Evolutionary conservation across 331 rosid genomes (phyloP).

Genomic region (Rhamnella rubrinervis): DNA sequence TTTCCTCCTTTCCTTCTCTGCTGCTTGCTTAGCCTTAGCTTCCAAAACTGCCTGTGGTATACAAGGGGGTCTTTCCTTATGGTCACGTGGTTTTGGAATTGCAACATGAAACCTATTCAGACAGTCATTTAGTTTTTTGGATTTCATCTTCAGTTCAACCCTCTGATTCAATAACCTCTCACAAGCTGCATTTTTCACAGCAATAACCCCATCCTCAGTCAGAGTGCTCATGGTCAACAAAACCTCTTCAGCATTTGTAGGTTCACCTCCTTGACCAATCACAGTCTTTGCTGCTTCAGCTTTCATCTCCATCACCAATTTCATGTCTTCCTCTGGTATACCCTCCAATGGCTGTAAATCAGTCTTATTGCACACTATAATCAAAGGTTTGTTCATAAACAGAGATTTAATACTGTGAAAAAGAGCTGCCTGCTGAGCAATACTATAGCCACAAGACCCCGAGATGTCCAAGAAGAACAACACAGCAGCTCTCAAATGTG

Average conservation of each 20-base stretch:
- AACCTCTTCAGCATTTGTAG: slow-evolving; percentile 54
- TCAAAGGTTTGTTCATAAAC: slow-evolving; percentile 82
- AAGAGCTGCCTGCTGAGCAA: slow-evolving; percentile 85
- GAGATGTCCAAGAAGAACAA: slow-evolving; percentile 87
- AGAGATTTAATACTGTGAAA: slow-evolving; percentile 86
- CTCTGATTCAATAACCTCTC: slow-evolving; percentile 77
- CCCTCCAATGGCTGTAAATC: slow-evolving; percentile 77
- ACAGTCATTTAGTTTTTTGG: slow-evolving; percentile 73
- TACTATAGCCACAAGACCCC: slow-evolving; percentile 85
- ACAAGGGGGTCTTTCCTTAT: slow-evolving; percentile 72
- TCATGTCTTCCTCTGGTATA: slow-evolving; percentile 74
- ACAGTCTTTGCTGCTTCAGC: slow-evolving; percentile 76
- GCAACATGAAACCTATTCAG: slow-evolving; percentile 81
- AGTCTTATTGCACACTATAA: slow-evolving; percentile 70
- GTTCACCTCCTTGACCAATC: slow-evolving; percentile 72
- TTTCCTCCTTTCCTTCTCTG: slow-evolving; percentile 53
- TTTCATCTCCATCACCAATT: slow-evolving; percentile 76
- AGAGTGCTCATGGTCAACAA: slow-evolving; percentile 80
- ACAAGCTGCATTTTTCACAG: slow-evolving; percentile 85
- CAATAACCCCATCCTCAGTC: slow-evolving; percentile 78
- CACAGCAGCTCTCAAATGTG: slow-evolving; percentile 86
- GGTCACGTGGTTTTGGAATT: slow-evolving; percentile 75
- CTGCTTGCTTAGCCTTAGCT: slow-evolving; percentile 63
- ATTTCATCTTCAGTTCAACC: slow-evolving; percentile 84
- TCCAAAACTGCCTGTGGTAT: slow-evolving; percentile 74